These are phyloP conservation scores for Fusarium beomiforme DNA, from an alignment of 2,329 filamentous ascomycete species.

Conservation along the genomic window DNA sequence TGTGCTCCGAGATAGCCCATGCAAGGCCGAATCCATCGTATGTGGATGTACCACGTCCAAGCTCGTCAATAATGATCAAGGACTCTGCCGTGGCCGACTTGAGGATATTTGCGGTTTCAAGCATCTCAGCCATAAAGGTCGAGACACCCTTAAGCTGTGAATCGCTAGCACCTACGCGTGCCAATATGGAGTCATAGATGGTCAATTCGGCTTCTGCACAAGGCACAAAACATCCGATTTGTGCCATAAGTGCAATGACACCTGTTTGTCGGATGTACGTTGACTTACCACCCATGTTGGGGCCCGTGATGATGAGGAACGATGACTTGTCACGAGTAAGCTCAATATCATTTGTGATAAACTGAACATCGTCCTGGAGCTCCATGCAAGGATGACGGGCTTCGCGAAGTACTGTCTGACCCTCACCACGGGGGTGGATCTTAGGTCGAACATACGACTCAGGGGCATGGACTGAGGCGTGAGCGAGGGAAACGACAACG, in stretches of 20 bases:
- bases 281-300: slow-evolving; percentile 99
- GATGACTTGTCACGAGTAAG: slow-evolving; percentile 82
- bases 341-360: slow-evolving; percentile 96
- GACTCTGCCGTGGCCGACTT: slow-evolving; percentile 96
- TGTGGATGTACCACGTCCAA: slow-evolving; percentile 94
- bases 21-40: slow-evolving; percentile 99
- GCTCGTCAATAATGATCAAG: slow-evolving; percentile 97
- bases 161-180: slow-evolving; percentile 93
- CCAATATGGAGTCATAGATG: slow-evolving; percentile 96
- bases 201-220: slow-evolving; percentile 90
- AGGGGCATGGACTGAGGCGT: slow-evolving; percentile 92
- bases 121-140: slow-evolving; percentile 99
- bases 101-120: slow-evolving; percentile 97
- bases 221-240: slow-evolving; percentile 95
- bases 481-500: slow-evolving; percentile 93
- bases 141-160: slow-evolving; percentile 97
- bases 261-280: slow-evolving; percentile 98
- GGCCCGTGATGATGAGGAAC: slow-evolving; percentile 96
- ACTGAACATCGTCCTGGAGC: slow-evolving; percentile 97
- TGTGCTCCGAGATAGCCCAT: slow-evolving; percentile 98
- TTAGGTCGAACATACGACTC: slow-evolving; percentile 90
- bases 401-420: slow-evolving; percentile 89
- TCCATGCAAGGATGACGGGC: slow-evolving; percentile 98
- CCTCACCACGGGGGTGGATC: slow-evolving; percentile 88
- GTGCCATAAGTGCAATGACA: slow-evolving; percentile 96